Conservation (phyloP, 1,139 yeast genomes). For the Kodamaea derodonti region DNA sequence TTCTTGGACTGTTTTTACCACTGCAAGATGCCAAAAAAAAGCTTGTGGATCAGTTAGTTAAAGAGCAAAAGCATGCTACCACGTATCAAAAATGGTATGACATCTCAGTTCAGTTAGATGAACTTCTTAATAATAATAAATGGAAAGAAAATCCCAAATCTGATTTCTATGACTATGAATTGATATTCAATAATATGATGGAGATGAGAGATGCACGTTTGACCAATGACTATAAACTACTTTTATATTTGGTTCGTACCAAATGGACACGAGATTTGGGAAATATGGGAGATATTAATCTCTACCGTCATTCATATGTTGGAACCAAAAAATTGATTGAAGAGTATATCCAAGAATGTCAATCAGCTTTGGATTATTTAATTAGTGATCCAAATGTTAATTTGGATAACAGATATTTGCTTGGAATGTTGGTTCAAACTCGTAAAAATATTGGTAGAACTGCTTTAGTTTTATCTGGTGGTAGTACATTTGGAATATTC, state of each 20-base stretch:
- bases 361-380: conserved; percentile 52
- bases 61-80: conserved; percentile 55
- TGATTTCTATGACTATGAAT: conserved; percentile 64
- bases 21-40: conserved; percentile 24
- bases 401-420: conserved; percentile 62
- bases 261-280: conserved; percentile 85
- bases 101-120: conserved; percentile 61
- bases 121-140: conserved; percentile 52
- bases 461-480: conserved; percentile 90
- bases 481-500: conserved; percentile 88
- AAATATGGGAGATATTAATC: conserved; percentile 76
- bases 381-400: conserved; percentile 37
- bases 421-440: conserved; percentile 82
- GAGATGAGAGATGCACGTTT: conserved; percentile 61
- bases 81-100: conserved; percentile 71
- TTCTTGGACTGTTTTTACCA: conserved; percentile 26
- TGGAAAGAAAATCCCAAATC: conserved; percentile 72
- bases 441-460: conserved; percentile 91
- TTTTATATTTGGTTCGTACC: conserved; percentile 75
- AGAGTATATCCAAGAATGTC: conserved; percentile 78
- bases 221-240: conserved; percentile 51
- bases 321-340: conserved; percentile 87
- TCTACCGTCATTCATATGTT: conserved; percentile 73
- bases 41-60: conserved; percentile 29
- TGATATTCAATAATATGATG: conserved; percentile 51